phyloP scores from a whole-genome alignment of 2,329 filamentous ascomycete genomes.

The Neofusicoccum kwambonambiense region DNA sequence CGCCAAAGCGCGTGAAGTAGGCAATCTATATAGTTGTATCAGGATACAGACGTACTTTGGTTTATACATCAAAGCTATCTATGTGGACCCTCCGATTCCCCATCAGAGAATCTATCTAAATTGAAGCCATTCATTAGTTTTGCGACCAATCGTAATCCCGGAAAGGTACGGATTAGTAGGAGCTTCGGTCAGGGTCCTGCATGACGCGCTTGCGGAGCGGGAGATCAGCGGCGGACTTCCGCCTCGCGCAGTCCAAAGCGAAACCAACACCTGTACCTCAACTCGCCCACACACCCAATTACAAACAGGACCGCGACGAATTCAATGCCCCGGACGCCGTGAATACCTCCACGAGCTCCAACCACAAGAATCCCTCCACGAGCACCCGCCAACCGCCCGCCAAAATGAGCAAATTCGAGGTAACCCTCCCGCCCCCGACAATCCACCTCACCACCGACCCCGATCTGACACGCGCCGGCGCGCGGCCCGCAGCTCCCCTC shows the following conservation, averaged over 20 bases:
- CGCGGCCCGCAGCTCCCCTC: constrained; percentile 1
- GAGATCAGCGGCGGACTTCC: constrained; percentile 15
- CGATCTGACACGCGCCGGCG: background rate
- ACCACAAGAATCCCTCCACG: background rate
- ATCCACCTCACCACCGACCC: background rate
- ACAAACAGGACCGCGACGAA: background rate
- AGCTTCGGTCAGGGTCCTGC: background rate
- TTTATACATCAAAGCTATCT: too few species aligned
- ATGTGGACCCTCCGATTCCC: too few species aligned
- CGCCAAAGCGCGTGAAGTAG: too few species aligned
- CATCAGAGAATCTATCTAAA: too few species aligned
- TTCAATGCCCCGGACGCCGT: background rate
- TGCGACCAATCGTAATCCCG: too few species aligned
- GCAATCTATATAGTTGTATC: too few species aligned
- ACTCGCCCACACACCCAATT: background rate
- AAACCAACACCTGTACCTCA: constrained; percentile 9
- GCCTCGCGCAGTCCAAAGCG: background rate
- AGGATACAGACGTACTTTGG: too few species aligned
- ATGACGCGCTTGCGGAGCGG: constrained; percentile 1
- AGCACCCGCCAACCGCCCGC: background rate
- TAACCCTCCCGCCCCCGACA: background rate
- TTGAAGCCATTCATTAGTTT: too few species aligned
- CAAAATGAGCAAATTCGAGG: constrained; percentile 18
- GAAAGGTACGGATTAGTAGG: background rate
- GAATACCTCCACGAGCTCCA: background rate